Evolutionary conservation across 1,284 basidiomycete species (phyloP), one percentile per base, ranked within the genome.

Genomic region (Ceratobasidium sp.): DNA sequence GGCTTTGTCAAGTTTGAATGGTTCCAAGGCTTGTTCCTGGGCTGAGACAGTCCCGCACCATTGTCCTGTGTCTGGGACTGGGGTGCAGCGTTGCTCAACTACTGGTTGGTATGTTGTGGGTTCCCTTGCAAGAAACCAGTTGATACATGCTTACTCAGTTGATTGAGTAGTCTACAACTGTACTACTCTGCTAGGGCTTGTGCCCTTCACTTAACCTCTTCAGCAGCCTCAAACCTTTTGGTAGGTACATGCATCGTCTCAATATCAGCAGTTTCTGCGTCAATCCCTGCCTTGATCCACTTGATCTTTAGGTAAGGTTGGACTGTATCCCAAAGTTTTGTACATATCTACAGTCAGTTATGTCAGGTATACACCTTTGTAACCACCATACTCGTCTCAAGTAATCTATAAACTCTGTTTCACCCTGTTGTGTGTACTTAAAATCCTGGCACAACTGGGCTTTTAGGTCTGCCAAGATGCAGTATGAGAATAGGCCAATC

Each of bases 401-500:
- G 69, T 84, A 87, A 3, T 83, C 81, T 0, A 77, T 70, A 0
- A 85, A 81, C 0, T 39, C 70, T 9, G 77, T 64, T 0, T 63
- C 61, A 0, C 80, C 63, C 66, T 85, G 85, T 1, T 39, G 2
- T 18, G 67, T 67, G 0, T 67, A 63, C 1, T 69, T 23, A 13
- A 84, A 80, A 28, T 81, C 69, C 5, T 80, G 68, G 0, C 81
- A 68, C 70, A 82, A 80, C 28, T 82, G 72, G 0, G 79, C 39
- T 2, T 85, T 81, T 78, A 85, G 88, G 51, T 87, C 82, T 0
- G 84, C 72, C 0, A 86, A 86, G 83, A 89, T 89, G 67, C 87
- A 88, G 77, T 87, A 86, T 77, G 87, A 83, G 77, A 87, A 89
- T 2, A 89, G 40, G n/a, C 40, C 67, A 0, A 60, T 26, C 18